Evolutionary conservation across 2,329 filamentous ascomycete genomes (phyloP).

Genomic region (Cadophora gregata): DNA sequence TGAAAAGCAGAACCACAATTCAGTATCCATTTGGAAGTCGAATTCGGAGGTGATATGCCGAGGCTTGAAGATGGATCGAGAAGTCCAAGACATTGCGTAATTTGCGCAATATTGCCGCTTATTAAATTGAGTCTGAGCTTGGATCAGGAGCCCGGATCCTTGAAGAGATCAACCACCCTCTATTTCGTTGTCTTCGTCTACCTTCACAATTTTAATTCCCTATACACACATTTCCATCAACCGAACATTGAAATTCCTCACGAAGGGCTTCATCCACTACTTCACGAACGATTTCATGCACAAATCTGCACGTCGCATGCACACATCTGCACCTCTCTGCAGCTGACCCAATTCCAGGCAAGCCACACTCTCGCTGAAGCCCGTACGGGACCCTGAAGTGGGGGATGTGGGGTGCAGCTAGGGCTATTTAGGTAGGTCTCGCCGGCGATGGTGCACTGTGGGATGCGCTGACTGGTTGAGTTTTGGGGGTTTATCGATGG

Average conservation of each 20-base stretch:
- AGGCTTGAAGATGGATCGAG: background rate
- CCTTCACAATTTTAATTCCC: background rate
- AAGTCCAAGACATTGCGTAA: background rate
- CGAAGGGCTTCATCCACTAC: background rate
- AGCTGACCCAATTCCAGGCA: background rate
- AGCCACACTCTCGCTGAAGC: constrained; percentile 13
- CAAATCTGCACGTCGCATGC: background rate
- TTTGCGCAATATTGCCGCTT: constrained; percentile 15
- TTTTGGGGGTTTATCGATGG: background rate
- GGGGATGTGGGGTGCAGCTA: constrained; percentile 14
- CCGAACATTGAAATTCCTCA: background rate
- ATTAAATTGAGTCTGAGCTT: constrained; percentile 14
- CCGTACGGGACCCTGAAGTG: constrained; percentile 4
- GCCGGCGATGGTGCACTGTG: constrained; percentile 4
- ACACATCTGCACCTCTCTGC: constrained; percentile 4
- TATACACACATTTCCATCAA: background rate
- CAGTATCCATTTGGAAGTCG: too few species aligned
- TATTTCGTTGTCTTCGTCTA: background rate
- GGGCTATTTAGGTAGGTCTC: background rate
- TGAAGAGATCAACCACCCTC: background rate
- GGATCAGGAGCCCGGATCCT: background rate
- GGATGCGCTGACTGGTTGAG: background rate
- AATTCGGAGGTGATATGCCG: too few species aligned
- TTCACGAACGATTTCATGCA: background rate
- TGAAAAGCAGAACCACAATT: too few species aligned